These are phyloP conservation scores for Backusella morwellensis DNA, from an alignment of 192 early-diverging fungal genomes.

Conservation along the genomic window DNA sequence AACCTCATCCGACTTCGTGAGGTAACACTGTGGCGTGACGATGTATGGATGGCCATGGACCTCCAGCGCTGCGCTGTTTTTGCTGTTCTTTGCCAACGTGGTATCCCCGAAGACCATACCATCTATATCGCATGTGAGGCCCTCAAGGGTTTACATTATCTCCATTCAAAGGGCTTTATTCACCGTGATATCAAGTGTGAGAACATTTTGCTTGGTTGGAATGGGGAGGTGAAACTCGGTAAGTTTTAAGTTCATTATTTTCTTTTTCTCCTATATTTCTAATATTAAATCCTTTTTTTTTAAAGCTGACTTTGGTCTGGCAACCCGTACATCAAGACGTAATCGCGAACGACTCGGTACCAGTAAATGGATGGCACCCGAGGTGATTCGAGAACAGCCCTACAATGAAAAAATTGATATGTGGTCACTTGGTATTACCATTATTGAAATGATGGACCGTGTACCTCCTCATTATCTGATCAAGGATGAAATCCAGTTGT, in stretches of 20 bases:
- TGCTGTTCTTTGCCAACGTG: constrained; percentile 36
- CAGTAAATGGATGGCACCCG: constrained; percentile 49
- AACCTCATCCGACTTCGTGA: constrained; percentile 38
- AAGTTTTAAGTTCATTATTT: constrained; percentile 4
- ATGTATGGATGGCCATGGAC: constrained; percentile 43
- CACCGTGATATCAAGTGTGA: constrained; percentile 50
- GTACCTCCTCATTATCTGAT: constrained; percentile 43
- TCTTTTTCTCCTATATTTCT: not conserved
- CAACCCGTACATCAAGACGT: constrained; percentile 29
- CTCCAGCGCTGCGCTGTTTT: constrained; percentile 36
- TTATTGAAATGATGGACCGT: constrained; percentile 50
- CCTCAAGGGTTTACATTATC: constrained; percentile 35
- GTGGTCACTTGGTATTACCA: constrained; percentile 48
- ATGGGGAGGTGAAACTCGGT: constrained; percentile 46
- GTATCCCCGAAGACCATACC: constrained; percentile 38
- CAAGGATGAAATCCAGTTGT: constrained; percentile 32
- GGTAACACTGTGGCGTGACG: constrained; percentile 32
- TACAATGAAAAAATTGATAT: constrained; percentile 50
- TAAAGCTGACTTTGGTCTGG: constrained; percentile 40
- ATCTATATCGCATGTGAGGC: constrained; percentile 38
- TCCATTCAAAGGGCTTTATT: constrained; percentile 40
- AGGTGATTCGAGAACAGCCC: constrained; percentile 41
- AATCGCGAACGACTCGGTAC: constrained; percentile 39
- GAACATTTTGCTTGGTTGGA: constrained; percentile 38
- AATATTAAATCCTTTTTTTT: not conserved